A percentile compares a stretch with the other conserved stretches of the same genome.
Evolutionary conservation across 163 green algal genomes (phyloP).

Genomic region (Smithsoniella earleae): DNA sequence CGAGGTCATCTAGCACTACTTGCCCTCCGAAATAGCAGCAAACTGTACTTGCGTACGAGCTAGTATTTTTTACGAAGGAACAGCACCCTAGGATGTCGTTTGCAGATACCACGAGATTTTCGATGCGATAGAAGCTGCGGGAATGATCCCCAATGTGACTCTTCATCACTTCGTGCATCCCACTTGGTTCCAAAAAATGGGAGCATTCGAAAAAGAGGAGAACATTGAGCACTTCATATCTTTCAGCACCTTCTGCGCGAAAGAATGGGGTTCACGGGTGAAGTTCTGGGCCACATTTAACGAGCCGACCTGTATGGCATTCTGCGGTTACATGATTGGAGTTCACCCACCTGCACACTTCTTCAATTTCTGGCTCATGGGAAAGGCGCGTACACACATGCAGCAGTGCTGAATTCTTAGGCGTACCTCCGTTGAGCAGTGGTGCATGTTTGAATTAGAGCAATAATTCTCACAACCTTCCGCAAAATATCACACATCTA

Average conservation of each 20-base stretch:
- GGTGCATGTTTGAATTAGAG: no score
- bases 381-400: not conserved
- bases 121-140: conserved; percentile 34
- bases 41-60: no score
- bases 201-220: conserved; percentile 52
- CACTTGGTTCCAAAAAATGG: conserved; percentile 65
- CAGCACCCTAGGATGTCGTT: no score
- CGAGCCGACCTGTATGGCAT: conserved; percentile 49
- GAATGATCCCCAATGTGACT: conserved; percentile 56
- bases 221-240: conserved; percentile 58
- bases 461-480: no score
- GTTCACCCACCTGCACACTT: conserved; percentile 46
- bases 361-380: conserved; percentile 28
- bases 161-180: conserved; percentile 82
- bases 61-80: no score
- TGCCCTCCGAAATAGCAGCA: no score
- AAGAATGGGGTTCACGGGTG: conserved; percentile 35
- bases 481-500: no score
- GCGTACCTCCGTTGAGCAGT: no score
- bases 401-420: no score
- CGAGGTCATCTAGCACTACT: no score
- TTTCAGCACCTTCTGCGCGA: conserved; percentile 38
- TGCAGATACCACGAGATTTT: conserved; percentile 50
- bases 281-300: conserved; percentile 79
- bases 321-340: conserved; percentile 47